A percentile compares a stretch with the other conserved stretches of the same genome.
Conservation (phyloP, 305 asterid genomes). For the Lippia alba region DNA sequence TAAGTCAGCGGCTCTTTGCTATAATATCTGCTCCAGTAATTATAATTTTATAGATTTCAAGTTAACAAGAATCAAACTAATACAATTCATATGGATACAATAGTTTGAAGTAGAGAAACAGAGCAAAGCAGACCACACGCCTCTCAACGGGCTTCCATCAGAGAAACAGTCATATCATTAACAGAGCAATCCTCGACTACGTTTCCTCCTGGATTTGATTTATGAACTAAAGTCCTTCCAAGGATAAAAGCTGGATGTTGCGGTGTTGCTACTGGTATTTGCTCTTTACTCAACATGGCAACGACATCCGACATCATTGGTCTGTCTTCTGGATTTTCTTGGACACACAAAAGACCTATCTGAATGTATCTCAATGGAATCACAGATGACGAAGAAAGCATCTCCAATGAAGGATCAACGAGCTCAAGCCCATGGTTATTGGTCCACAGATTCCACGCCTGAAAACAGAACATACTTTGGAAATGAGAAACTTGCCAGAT, state of each 20-base stretch:
- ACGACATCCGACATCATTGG: slow-evolving; percentile 21
- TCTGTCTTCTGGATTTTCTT: slow-evolving; percentile 21
- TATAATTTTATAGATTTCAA: neutral
- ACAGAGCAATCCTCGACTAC: neutral
- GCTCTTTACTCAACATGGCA: slow-evolving; percentile 13
- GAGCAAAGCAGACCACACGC: too few species aligned
- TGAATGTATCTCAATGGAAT: slow-evolving; percentile 17
- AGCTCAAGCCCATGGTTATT: neutral
- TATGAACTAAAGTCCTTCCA: neutral
- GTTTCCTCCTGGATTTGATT: neutral
- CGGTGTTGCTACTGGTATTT: neutral
- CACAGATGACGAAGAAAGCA: neutral
- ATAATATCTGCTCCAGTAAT: neutral
- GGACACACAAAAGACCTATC: neutral
- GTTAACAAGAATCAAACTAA: too few species aligned
- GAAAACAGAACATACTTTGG: neutral
- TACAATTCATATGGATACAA: too few species aligned
- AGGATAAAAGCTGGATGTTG: slow-evolving; percentile 8
- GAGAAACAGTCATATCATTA: neutral
- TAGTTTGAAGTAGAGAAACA: neutral
- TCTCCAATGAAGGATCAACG: slow-evolving; percentile 3
- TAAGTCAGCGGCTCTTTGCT: neutral
- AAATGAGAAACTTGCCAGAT: neutral
- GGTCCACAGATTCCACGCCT: slow-evolving; percentile 27
- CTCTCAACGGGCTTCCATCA: neutral